Evolutionary conservation across 1,284 basidiomycete genomes (phyloP), one percentile per base, ranked within the genome.

Genomic region (Psilocybe mexicana): DNA sequence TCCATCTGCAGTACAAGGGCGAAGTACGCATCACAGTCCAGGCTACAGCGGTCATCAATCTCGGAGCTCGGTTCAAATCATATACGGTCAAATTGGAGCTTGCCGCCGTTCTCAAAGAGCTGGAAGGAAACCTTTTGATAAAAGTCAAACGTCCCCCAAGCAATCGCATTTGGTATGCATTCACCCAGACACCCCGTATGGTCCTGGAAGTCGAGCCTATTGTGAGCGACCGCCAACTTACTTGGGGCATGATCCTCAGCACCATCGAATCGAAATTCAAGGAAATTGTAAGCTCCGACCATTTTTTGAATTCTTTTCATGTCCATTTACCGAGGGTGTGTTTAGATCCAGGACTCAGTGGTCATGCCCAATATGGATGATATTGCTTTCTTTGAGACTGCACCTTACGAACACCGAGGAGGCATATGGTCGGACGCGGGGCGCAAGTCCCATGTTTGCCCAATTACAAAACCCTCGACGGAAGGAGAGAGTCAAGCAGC

Each of bases 351-450:
- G 65, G 96, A 99, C 67, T 96, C 94, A 0, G 83, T 99, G 28
- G 96, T 99, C 8, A 75, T 96, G 66, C 97, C 97, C 6, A 94
- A 98, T 74, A 96, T 98, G 93, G 96, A 99, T 72, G 96, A 98
- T 68, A 88, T 98, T 58, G 83, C 95, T 2, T 98, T 96, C 82
- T 98, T 97, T 71, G 91, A 96, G 71, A 96, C 91, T 43, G 70
- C 74, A 0, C 69, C 74, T 3, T 85, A 86, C 59, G 67, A 74
- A 43, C 83, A 86, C 60, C 87, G 96, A 44, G 96, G 96, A 50
- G 96, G 95, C 2, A 92, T 99, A 63, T 98, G 92, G 83, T 82
- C 87, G 12, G 92, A 94, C 62, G 90, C 94, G 1, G 84, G 79
- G 24, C 79, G 87, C 59, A 73, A 71, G 48, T 52, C 62, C 25